Evolutionary conservation across 345 rosid genomes (phyloP).

Genomic region (Eucalyptus paniculata): DNA sequence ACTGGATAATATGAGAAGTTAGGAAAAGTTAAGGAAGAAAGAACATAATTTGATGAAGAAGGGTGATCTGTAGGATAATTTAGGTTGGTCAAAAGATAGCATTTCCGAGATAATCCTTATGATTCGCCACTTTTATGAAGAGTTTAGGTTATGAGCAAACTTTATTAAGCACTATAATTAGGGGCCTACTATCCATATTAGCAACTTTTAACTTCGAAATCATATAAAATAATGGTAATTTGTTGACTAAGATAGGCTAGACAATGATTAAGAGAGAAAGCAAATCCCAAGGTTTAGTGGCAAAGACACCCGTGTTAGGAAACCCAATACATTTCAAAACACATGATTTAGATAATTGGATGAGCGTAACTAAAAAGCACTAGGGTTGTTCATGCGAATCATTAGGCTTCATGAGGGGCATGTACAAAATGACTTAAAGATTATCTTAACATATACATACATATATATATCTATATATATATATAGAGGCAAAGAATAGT

Average conservation of each 20-base stretch:
- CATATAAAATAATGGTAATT: background rate
- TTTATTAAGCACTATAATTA: slow-evolving; percentile 3
- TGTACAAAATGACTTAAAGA: background rate
- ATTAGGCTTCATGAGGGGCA: slow-evolving; percentile 13
- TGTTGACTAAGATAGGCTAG: background rate
- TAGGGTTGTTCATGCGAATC: background rate
- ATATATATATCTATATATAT: rapidly evolving
- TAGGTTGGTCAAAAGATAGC: background rate
- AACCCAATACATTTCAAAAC: background rate
- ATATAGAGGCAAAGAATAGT: background rate
- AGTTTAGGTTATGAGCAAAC: background rate
- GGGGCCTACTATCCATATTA: slow-evolving; percentile 7
- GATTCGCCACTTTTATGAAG: background rate
- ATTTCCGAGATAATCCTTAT: background rate
- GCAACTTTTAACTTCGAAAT: slow-evolving; percentile 1
- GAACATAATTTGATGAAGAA: background rate
- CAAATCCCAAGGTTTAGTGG: background rate
- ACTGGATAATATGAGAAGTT: background rate
- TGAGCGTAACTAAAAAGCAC: slow-evolving; percentile 1
- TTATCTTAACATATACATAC: background rate
- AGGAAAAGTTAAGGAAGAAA: background rate
- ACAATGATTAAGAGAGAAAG: background rate
- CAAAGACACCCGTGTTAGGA: background rate
- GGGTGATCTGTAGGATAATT: background rate
- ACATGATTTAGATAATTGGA: slow-evolving; percentile 1